Evolutionary conservation across 306 rosid genomes (phyloP).

Genomic region (Casuarina cunninghamiana): DNA sequence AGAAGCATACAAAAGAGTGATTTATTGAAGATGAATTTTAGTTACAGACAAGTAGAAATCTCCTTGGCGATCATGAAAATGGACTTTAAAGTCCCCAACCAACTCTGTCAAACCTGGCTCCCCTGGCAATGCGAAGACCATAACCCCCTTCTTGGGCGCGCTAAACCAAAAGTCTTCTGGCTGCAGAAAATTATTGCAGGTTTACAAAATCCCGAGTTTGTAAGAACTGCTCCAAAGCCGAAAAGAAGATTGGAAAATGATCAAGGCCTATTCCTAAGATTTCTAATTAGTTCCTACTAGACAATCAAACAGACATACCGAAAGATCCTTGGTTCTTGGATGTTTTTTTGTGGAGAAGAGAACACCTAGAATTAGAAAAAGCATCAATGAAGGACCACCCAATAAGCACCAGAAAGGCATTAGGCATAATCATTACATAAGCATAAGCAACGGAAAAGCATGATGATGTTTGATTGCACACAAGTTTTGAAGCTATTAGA

Average conservation of each 20-base stretch:
- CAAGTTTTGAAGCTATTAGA: not conserved
- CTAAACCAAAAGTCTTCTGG: slow-evolving; percentile 94
- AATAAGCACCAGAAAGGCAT: slow-evolving; percentile 28
- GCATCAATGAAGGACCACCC: slow-evolving; percentile 7
- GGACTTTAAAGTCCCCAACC: slow-evolving; percentile 91
- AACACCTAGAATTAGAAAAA: slow-evolving; percentile 62
- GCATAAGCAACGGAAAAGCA: slow-evolving; percentile 4
- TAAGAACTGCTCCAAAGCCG: slow-evolving; percentile 15
- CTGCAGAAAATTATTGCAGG: slow-evolving; percentile 40
- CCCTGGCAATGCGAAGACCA: slow-evolving; percentile 98
- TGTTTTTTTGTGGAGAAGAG: slow-evolving; percentile 90
- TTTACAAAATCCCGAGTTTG: slow-evolving; percentile 17
- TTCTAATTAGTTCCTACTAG: slow-evolving; percentile 12
- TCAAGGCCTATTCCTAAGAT: slow-evolving; percentile 20
- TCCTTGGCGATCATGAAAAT: slow-evolving; percentile 95
- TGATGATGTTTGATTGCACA: not conserved
- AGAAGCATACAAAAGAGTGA: slow-evolving; percentile 15
- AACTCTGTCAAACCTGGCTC: slow-evolving; percentile 95
- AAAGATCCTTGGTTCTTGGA: slow-evolving; percentile 90
- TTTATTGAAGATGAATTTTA: slow-evolving; percentile 5
- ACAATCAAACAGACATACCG: slow-evolving; percentile 56
- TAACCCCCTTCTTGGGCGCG: slow-evolving; percentile 97
- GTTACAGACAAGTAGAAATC: slow-evolving; percentile 85
- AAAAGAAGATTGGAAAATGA: slow-evolving; percentile 3
- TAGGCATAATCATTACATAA: slow-evolving; percentile 14